Conservation (phyloP, 345 rosid genomes). For the Bruguiera parviflora region DNA sequence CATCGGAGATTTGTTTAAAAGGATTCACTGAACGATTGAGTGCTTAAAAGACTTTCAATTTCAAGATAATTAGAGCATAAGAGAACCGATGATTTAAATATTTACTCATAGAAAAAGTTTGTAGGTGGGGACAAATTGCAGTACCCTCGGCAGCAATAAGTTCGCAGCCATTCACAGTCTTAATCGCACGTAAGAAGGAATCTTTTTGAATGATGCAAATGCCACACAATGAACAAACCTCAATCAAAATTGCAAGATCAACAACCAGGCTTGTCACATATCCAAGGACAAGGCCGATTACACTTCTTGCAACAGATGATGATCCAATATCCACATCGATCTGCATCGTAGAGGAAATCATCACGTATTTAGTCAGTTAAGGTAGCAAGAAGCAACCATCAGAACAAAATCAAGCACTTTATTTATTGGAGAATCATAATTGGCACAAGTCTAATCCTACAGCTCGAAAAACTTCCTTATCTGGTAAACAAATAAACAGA, state of each 20-base stretch:
- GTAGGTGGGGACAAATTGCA: background rate
- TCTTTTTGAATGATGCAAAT: constrained; percentile 20
- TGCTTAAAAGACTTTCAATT: too few species aligned
- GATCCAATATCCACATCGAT: constrained; percentile 96
- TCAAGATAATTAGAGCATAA: background rate
- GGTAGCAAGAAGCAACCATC: constrained; percentile 4
- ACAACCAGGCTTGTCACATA: constrained; percentile 89
- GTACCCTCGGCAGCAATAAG: background rate
- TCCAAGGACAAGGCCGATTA: constrained; percentile 90
- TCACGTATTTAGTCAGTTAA: constrained; percentile 4
- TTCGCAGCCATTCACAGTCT: background rate
- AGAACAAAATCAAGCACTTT: background rate
- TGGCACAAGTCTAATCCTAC: too few species aligned
- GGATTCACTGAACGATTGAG: too few species aligned
- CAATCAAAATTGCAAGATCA: constrained; percentile 90
- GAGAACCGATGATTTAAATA: background rate
- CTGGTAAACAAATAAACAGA: constrained; percentile 48
- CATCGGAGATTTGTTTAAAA: too few species aligned
- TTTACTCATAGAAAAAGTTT: background rate
- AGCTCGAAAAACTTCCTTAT: too few species aligned
- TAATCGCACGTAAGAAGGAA: constrained; percentile 15
- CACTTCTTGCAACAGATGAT: constrained; percentile 95
- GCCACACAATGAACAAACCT: constrained; percentile 52
- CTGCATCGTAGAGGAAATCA: constrained; percentile 38
- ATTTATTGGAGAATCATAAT: too few species aligned